Evolutionary conservation across 2,329 filamentous ascomycete species (phyloP).

Genomic region (Sclerotinia sclerotiorum): DNA sequence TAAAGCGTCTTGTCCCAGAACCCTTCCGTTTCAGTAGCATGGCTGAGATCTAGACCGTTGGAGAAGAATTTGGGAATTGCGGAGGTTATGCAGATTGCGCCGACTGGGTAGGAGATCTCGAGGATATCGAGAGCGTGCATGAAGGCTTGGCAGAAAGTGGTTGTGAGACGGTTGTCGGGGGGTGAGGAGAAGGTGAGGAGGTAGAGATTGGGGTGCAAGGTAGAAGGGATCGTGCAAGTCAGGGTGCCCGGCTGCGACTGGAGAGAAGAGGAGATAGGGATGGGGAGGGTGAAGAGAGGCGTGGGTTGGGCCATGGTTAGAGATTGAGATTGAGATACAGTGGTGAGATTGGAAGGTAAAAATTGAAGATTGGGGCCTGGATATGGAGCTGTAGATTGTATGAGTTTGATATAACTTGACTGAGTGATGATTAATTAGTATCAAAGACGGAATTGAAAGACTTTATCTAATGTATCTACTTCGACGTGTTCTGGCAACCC

Average conservation of each 20-base stretch:
- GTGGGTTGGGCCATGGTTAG: slow-evolving; percentile 27
- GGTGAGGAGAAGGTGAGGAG: slow-evolving; percentile 69
- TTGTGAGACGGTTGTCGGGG: slow-evolving; percentile 74
- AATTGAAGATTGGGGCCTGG: too few species aligned
- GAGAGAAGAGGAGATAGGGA: slow-evolving; percentile 48
- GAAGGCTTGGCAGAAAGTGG: slow-evolving; percentile 65
- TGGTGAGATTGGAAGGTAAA: slow-evolving; percentile 1
- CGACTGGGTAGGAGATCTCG: slow-evolving; percentile 62
- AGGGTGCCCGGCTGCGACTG: slow-evolving; percentile 54
- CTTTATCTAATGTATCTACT: not conserved
- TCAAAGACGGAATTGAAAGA: not conserved
- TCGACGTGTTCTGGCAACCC: not conserved
- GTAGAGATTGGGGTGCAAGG: slow-evolving; percentile 54
- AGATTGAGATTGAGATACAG: not conserved
- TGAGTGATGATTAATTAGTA: not conserved
- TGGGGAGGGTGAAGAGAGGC: slow-evolving; percentile 59
- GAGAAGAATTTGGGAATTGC: slow-evolving; percentile 77
- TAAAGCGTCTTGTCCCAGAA: slow-evolving; percentile 65
- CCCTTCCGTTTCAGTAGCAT: slow-evolving; percentile 58
- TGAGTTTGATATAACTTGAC: not conserved
- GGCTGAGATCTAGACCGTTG: slow-evolving; percentile 76
- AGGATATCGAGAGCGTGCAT: slow-evolving; percentile 73
- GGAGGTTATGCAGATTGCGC: slow-evolving; percentile 75
- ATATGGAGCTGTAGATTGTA: not conserved
- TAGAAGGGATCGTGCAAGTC: slow-evolving; percentile 59